Base-by-base conservation (phyloP, 208 protist genomes). In the Trypanosoma cruzi region DNA sequence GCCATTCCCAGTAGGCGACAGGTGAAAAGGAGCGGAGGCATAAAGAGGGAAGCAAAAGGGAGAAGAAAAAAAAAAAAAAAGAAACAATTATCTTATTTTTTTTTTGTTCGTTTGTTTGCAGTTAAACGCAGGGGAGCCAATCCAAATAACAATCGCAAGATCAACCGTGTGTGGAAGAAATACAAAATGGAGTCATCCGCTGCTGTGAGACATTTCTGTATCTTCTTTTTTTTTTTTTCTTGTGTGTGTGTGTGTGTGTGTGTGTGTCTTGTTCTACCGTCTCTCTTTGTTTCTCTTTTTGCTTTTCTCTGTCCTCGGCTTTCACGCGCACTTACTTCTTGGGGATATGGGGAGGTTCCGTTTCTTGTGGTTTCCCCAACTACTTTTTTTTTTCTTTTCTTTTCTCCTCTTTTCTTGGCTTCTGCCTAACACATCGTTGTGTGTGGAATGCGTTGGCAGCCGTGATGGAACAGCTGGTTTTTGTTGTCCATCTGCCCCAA, bases 271-370 rank as follows among this genome's bases (percentile, higher is more conserved):
- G 7, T 34, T 52, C 2, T 32, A 48, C 29, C 36, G 0, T 53
- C 18, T 64, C 6, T 64, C 40, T 64, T 34, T 64, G n/a, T 65
- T 40, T 54, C 14, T 65, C 32, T 65, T 55, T 65, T 40, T 55
- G 20, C 32, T 31, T 4, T 18, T 36, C 20, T 64, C 10, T 10
- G 3, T 64, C 14, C 22, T 29, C 32, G 11, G 4, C 10, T 46
- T 40, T 40, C 14, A 11, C 13, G 4, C n/a, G 2, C 8, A 11
- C 5, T 3, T 31, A 54, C 10, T 11, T 14, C 13, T 16, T 44
- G 1, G 8, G 4, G 40, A 20, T 1, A 16, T 16, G 40, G 40
- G 40, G 3, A 2, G 1, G 40, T 16, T 7, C 40, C 8, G 40
- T 4, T 16, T 16, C n/a, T n/a, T n/a, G n/a, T n/a, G n/a, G n/a